phyloP scores from a whole-genome alignment of 805 yeast species.

The Zygotorulaspora florentina region DNA sequence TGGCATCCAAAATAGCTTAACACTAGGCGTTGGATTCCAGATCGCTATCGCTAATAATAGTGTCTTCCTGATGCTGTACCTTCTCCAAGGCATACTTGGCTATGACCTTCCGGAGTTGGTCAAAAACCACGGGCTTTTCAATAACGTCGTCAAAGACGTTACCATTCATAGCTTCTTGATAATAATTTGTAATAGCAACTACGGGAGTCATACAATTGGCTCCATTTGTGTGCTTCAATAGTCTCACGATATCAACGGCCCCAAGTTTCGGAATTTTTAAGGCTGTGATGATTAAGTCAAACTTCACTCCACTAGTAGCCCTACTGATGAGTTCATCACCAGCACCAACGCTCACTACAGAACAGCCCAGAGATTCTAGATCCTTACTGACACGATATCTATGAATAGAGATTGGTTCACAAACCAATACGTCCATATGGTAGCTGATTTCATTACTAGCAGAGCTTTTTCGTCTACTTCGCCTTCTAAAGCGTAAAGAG shows the following conservation, averaged over 20 bases:
- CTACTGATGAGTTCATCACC: conserved; percentile 82
- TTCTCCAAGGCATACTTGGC: conserved; percentile 32
- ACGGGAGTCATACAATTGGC: conserved; percentile 75
- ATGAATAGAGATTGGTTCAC: conserved; percentile 84
- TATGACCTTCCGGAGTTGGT: conserved; percentile 26
- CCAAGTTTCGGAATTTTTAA: conserved; percentile 61
- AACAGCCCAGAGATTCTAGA: conserved; percentile 68
- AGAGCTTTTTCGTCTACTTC: conserved; percentile 29
- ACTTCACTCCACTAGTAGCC: conserved; percentile 76
- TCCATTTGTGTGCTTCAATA: conserved; percentile 70
- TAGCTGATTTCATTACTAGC: conserved; percentile 21
- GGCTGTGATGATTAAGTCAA: conserved; percentile 79
- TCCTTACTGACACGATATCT: conserved; percentile 61
- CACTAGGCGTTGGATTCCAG: conserved; percentile 1
- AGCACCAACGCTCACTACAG: conserved; percentile 67
- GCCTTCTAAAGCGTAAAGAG: conserved; percentile 27
- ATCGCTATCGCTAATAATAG: conserved; percentile 33
- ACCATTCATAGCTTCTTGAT: conserved; percentile 56
- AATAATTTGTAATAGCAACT: conserved; percentile 67
- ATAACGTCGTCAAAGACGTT: conserved; percentile 61
- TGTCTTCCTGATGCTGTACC: conserved; percentile 32
- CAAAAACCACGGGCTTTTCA: conserved; percentile 57
- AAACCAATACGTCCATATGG: conserved; percentile 63
- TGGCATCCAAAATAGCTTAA: not conserved
- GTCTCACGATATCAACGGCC: conserved; percentile 70